phyloP scores from a whole-genome alignment of 1,139 yeast genomes.

The Lodderomyces margitis region DNA sequence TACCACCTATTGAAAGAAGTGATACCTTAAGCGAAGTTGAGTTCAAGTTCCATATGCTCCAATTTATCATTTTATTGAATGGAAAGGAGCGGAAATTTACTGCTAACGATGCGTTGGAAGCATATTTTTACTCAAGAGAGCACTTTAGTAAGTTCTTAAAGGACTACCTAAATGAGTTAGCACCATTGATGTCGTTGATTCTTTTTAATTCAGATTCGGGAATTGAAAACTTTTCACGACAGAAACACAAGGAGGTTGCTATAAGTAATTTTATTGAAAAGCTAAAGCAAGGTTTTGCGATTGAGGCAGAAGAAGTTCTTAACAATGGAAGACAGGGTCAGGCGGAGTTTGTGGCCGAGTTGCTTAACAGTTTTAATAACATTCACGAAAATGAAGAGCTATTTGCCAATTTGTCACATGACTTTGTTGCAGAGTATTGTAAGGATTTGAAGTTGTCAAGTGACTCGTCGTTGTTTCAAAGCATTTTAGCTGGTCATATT shows the following conservation, averaged over 20 bases:
- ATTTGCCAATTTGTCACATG: conserved; percentile 40
- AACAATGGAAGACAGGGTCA: conserved; percentile 25
- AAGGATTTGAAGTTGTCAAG: conserved; percentile 59
- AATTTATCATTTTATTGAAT: conserved; percentile 47
- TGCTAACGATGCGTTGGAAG: conserved; percentile 35
- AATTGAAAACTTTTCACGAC: conserved; percentile 19
- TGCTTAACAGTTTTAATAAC: conserved; percentile 37
- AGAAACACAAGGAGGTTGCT: conserved; percentile 6
- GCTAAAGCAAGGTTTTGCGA: conserved; percentile 26
- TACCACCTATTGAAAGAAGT: neutral
- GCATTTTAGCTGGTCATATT: conserved; percentile 66
- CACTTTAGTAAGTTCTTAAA: conserved; percentile 48
- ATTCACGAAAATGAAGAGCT: conserved; percentile 32
- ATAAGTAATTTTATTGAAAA: conserved; percentile 22
- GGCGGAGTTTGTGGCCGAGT: conserved; percentile 40
- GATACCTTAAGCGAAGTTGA: conserved; percentile 33
- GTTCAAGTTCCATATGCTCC: conserved; percentile 62
- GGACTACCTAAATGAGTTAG: conserved; percentile 42
- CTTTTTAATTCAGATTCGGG: conserved; percentile 27
- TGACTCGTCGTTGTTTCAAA: conserved; percentile 68
- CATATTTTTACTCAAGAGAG: conserved; percentile 55
- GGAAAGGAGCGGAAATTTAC: conserved; percentile 19
- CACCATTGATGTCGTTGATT: conserved; percentile 53
- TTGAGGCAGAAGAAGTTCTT: conserved; percentile 19
- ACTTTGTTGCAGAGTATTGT: conserved; percentile 69